Base-by-base conservation (phyloP, 2,329 filamentous ascomycete genomes). In the Xylaria multiplex region DNA sequence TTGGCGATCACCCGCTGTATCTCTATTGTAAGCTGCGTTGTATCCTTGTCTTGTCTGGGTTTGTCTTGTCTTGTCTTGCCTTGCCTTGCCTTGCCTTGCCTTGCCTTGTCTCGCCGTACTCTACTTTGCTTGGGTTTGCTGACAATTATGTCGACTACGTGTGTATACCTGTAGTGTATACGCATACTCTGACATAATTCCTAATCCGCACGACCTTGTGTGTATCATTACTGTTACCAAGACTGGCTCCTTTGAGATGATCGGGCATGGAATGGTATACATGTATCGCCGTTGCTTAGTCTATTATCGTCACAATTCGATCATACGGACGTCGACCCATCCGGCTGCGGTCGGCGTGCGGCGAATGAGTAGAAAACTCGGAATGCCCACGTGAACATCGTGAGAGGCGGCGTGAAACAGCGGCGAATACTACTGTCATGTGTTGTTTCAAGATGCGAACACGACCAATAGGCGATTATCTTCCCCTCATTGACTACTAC, bases 1-100 rank as follows among this genome's bases (percentile, higher is more conserved):
- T 58, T 58, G 64, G 59, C 59, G 66, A 69, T 66, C 64, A 61
- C 59, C 64, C 66, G 32, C 64, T 49, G 56, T 19, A 24, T 22
- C 27, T 46, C 46, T 57, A 22, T 22, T 27, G 53, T 42, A 43
- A 59, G 54, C 64, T 56, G 45, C 19, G 35, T 42, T 16, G 27
- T 13, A 37, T 42, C 35, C 53, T 35, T 56, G 48, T 35, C 40
- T 6, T 24, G 14, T 16, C 48, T 35, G 45, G 48, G 9, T 27
- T 40, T 53, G 19, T 16, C 50, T 52, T 19, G 32, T 13, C 24
- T 46, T 53, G 50, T 14, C 13, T 52, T 2, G n/a, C 40, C 30
- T 54, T 54, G 35, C 45, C 30, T 24, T 49, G 50, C 40, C 30
- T 54, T 54, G 35, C 45, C 30, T 24, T 49, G 50, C 32, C 9